Evolutionary conservation across 345 rosid species (phyloP).

Genomic region (Ailanthus altissimus): DNA sequence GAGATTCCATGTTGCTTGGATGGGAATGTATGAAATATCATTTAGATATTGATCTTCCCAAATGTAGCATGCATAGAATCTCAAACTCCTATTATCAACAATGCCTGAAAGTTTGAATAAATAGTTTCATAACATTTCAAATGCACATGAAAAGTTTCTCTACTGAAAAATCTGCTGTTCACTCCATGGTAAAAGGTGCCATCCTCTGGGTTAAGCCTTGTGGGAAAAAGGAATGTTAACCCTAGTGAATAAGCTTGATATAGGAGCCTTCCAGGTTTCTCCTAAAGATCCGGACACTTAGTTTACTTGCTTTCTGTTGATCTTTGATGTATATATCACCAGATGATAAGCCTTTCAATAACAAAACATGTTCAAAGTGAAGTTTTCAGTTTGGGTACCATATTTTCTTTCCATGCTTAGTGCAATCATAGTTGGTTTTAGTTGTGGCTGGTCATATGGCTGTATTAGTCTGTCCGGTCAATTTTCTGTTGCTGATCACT

Average conservation of each 20-base stretch:
- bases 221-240: background rate
- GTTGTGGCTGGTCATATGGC: background rate
- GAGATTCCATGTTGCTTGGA: background rate
- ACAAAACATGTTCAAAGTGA: background rate
- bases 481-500: background rate
- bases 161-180: no score
- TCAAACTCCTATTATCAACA: no score
- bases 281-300: background rate
- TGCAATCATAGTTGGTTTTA: background rate
- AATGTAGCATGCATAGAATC: no score
- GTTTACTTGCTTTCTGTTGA: background rate
- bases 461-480: constrained; percentile 10
- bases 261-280: background rate
- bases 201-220: background rate
- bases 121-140: background rate
- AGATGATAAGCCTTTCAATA: background rate
- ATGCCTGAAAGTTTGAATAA: background rate
- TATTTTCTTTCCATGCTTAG: background rate
- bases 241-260: background rate
- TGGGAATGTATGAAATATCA: background rate
- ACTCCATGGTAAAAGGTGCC: no score
- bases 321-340: no score
- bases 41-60: background rate
- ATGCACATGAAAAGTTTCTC: background rate
- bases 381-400: background rate